Conservation (phyloP, 2,329 filamentous ascomycete genomes). For the Sarocladium strictum region DNA sequence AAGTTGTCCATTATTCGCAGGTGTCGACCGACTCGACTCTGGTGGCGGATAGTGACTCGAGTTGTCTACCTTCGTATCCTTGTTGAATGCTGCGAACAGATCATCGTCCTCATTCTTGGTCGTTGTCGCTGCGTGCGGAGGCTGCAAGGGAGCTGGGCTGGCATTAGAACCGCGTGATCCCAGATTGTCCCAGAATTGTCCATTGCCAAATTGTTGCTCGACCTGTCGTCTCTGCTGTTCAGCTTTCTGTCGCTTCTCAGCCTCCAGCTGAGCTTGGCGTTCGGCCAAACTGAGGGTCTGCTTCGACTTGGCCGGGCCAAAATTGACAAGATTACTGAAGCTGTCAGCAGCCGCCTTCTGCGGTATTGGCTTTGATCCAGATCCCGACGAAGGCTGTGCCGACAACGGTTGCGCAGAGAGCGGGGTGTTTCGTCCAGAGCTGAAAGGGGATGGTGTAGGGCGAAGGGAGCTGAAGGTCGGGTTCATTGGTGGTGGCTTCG, state of each 20-base stretch:
- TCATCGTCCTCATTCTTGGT: conserved; percentile 48
- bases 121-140: conserved; percentile 11
- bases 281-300: conserved; percentile 74
- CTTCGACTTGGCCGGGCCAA: conserved; percentile 47
- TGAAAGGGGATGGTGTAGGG: conserved; percentile 49
- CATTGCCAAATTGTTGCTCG: conserved; percentile 72
- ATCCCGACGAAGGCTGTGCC: conserved; percentile 9
- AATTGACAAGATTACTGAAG: conserved; percentile 70
- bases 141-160: conserved; percentile 22
- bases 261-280: conserved; percentile 62
- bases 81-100: conserved; percentile 62
- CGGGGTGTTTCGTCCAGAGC: conserved; percentile 51
- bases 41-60: conserved; percentile 58
- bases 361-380: conserved; percentile 35
- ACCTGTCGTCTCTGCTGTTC: conserved; percentile 65
- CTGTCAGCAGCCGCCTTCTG: conserved; percentile 59
- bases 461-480: conserved; percentile 44
- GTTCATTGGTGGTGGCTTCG: conserved; percentile 35
- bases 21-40: conserved; percentile 37
- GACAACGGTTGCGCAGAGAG: conserved; percentile 36
- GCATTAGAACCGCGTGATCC: conserved; percentile 42
- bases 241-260: conserved; percentile 65
- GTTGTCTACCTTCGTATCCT: conserved; percentile 61
- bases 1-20: conserved; percentile 35
- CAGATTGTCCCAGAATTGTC: conserved; percentile 70